These are phyloP conservation scores for Tulasnella sp. DNA, from an alignment of 768 basidiomycete species.

Conservation along the genomic window DNA sequence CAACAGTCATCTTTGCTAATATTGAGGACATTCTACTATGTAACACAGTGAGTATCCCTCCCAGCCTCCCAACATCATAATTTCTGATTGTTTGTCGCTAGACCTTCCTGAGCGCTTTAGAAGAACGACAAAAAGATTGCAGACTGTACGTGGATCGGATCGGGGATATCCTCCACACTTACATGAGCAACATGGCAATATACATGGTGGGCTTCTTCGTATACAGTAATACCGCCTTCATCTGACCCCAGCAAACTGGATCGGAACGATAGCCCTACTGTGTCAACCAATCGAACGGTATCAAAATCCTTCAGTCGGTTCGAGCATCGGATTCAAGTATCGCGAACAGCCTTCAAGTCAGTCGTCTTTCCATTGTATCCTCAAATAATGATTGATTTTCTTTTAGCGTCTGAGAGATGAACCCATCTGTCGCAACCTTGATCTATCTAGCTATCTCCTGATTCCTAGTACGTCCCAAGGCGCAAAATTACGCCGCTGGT, in stretches of 20 bases:
- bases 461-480: conserved; percentile 89
- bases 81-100: conserved; percentile 23
- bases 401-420: conserved; percentile 63
- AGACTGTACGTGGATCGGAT: conserved; percentile 84
- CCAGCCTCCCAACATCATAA: too few relatives aligned
- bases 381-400: conserved; percentile 3
- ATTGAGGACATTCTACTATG: conserved; percentile 84
- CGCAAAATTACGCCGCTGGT: conserved; percentile 23
- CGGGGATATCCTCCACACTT: conserved; percentile 68
- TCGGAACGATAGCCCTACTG: conserved; percentile 78
- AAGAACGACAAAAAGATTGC: conserved; percentile 84
- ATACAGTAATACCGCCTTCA: neutral
- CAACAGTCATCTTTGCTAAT: conserved; percentile 81
- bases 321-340: conserved; percentile 58
- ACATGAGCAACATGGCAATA: conserved; percentile 66
- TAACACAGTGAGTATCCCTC: conserved; percentile 69
- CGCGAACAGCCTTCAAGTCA: conserved; percentile 55
- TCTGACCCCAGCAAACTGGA: neutral
- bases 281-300: conserved; percentile 73
- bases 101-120: conserved; percentile 79
- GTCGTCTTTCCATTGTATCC: conserved; percentile 12
- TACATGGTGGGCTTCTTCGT: conserved; percentile 53
- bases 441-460: conserved; percentile 82
- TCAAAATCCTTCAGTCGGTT: conserved; percentile 62
- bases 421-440: conserved; percentile 66